Evolutionary conservation across 2,329 filamentous ascomycete genomes (phyloP), one percentile per base, ranked within the genome.

Genomic region (Colletotrichum eremochloae): DNA sequence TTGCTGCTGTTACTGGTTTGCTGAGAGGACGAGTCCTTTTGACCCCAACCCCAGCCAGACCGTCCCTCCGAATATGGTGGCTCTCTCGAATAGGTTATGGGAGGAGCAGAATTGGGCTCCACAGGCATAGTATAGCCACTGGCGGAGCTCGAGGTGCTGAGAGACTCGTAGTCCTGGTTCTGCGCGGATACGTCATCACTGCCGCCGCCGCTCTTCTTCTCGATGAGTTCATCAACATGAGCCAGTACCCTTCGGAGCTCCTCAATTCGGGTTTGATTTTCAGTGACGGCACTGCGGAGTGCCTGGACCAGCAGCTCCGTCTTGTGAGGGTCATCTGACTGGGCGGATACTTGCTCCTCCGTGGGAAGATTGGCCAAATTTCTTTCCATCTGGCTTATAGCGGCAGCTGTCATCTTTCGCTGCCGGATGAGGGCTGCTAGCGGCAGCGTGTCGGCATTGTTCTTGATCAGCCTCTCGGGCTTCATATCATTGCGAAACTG

Each of bases 401-500:
- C 31, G 15, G 24, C 24, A 3, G 4, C 31, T n/a, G 52, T 38
- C 3, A 24, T 14, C 14, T 29, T 15, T 44, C 71, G 68, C 33
- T 71, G 62, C 2, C 48, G 40, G 6, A 6, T 33, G 36, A 71
- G 63, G 20, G 9, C 18, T 20, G 29, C 11, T 18, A 40, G 18
- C 36, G 62, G 42, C 38, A 71, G 20, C 9, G 53, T 48, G 20
- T 42, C 50, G 11, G 68, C 63, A 11, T 42, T 46, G 11, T 40
- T 8, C 57, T 33, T 20, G n/a, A 62, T 18, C 33, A 73, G 20
- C 53, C 52, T 63, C 8, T 52, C 68, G 12, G 52, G 62, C 38
- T 67, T 67, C 50, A 73, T 67, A 40, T 73, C 71, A 36, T 67
- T 40, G 42, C 71, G 62, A 29, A 71, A 71, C 36, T 73, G 31